Base-by-base conservation (phyloP, 116 monocot genomes). In the Trichopus zeylanicus region DNA sequence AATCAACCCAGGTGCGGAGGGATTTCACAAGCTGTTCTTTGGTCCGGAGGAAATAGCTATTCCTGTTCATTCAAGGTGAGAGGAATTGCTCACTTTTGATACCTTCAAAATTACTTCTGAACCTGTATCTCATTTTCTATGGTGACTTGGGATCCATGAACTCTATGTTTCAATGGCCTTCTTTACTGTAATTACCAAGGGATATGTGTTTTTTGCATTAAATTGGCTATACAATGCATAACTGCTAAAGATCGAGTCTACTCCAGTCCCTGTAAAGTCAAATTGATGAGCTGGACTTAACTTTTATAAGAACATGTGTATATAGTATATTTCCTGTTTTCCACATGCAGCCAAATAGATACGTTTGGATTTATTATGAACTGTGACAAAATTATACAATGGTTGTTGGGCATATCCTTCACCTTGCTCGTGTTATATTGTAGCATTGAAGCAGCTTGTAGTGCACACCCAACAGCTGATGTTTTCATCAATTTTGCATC, bases 11-110 rank as follows among this genome's bases (percentile, higher is more conserved):
- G 99, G 99, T 54, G 79, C 99, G 4, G 99, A 99, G 67, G 99
- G 92, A 5, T 99, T 99, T 68, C 92, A 88, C 47, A 99, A 92
- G 59, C 69, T 88, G 27, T 99, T 99, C 62, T 99, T 99, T 68
- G 99, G 99, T 57, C 92, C 88, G 66, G 83, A 99, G 67, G 99
- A 99, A 74, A 99, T 99, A 73, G 99, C 99, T 39, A 99, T 99
- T 69, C 99, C 99, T 11, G 86, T 99, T 64, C 92, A 99, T 70
- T 78, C 99, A 48, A 92, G 76, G 42, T 42, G n/a, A 16, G 13
- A n/a, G 0, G 0, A 12, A 13, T 3, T 42, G 42, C 6, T 42
- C 4, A n/a, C 12, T 16, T 3, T 42, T 42, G 42, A 42, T 13
- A 18, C n/a, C 42, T 42, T 42, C 18, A 42, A 16, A 42, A n/a